Percentiles rank a stretch among this genome's conserved stretches.
These are phyloP conservation scores for Paxillus involutus DNA, from an alignment of 768 basidiomycete genomes.

Conservation along the genomic window DNA sequence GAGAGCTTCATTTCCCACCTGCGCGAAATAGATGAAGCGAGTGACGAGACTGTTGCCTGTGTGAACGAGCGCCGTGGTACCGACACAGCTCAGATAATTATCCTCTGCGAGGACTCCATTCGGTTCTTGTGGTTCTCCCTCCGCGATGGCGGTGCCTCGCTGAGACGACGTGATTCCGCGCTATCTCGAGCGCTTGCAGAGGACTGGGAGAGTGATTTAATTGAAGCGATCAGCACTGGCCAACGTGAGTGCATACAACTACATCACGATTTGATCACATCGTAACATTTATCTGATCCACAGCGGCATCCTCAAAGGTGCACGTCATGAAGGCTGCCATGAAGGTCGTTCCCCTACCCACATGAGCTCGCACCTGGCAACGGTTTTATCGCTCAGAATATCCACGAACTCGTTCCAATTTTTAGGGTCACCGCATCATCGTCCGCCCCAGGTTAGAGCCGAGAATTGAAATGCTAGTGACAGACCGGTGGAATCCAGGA, in stretches of 20 bases:
- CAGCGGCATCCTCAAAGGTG: conserved; percentile 4
- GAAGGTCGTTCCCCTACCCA: neutral
- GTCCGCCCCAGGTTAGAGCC: too few relatives aligned
- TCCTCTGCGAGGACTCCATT: conserved; percentile 19
- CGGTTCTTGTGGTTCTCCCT: conserved; percentile 33
- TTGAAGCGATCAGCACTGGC: conserved; percentile 15
- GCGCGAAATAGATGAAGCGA: conserved; percentile 6
- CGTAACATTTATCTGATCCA: neutral
- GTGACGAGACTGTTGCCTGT: conserved; percentile 19
- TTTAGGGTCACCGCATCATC: too few relatives aligned
- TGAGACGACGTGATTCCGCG: conserved; percentile 13
- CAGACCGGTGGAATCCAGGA: too few relatives aligned
- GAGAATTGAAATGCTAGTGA: too few relatives aligned
- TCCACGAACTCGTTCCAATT: too few relatives aligned
- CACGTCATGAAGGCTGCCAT: neutral
- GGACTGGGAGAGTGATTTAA: conserved; percentile 17
- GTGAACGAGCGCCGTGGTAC: conserved; percentile 19
- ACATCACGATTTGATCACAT: neutral
- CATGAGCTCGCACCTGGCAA: neutral
- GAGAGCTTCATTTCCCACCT: conserved; percentile 16
- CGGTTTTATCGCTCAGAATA: too few relatives aligned
- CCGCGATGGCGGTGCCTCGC: conserved; percentile 24
- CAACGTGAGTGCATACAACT: conserved; percentile 15
- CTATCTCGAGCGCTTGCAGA: conserved; percentile 17
- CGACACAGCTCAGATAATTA: conserved; percentile 28